Evolutionary conservation across 2,329 filamentous ascomycete species (phyloP).

Genomic region (Capronia coronata): DNA sequence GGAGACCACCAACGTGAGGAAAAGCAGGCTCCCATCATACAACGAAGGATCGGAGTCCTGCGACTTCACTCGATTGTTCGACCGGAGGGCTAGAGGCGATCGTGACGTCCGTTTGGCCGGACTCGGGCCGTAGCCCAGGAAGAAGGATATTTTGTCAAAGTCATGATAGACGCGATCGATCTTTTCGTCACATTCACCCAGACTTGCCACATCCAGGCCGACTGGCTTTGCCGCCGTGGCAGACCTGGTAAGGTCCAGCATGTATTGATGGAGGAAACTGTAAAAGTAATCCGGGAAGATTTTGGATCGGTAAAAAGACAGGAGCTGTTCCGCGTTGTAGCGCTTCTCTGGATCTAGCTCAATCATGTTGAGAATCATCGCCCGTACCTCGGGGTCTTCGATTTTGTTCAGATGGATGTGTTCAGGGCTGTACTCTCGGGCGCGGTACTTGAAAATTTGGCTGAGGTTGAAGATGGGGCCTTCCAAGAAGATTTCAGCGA

Average conservation of each 20-base stretch:
- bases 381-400: conserved; percentile 75
- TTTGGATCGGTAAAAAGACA: conserved; percentile 85
- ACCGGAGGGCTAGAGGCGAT: conserved; percentile 28
- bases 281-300: conserved; percentile 97
- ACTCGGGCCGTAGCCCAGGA: conserved; percentile 57
- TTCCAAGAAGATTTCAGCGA: conserved; percentile 92
- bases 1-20: conserved; percentile 80
- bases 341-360: conserved; percentile 85
- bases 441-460: conserved; percentile 89
- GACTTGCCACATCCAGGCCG: conserved; percentile 61
- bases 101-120: conserved; percentile 30
- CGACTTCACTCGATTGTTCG: conserved; percentile 64
- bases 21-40: conserved; percentile 88
- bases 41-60: conserved; percentile 48
- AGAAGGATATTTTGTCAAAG: conserved; percentile 96
- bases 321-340: conserved; percentile 87
- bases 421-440: conserved; percentile 83
- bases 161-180: conserved; percentile 91
- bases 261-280: conserved; percentile 94
- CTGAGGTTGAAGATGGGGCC: conserved; percentile 95
- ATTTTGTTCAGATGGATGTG: conserved; percentile 77
- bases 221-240: conserved; percentile 69
- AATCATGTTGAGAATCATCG: conserved; percentile 93
- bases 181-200: conserved; percentile 83
- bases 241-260: conserved; percentile 90